phyloP scores from a whole-genome alignment of 306 rosid genomes.

The Gynostemma pentaphyllum region DNA sequence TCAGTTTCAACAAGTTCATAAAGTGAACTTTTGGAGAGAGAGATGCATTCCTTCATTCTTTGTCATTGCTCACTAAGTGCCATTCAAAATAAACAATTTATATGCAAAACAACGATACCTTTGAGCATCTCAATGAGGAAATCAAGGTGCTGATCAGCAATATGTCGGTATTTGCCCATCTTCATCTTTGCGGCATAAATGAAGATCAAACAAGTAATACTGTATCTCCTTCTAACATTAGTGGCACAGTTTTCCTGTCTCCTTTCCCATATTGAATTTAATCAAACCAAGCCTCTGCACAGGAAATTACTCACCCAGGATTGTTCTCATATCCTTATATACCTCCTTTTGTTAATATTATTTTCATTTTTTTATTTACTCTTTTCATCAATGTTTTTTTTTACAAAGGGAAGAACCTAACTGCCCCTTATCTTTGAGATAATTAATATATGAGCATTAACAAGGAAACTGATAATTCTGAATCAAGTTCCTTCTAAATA shows the following conservation, averaged over 20 bases:
- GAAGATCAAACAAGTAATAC: neutral
- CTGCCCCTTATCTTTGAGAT: too few species aligned
- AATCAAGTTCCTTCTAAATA: constrained; percentile 36
- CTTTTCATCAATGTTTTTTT: neutral
- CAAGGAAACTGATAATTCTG: neutral
- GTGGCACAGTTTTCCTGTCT: neutral
- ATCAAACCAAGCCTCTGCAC: neutral
- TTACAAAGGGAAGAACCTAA: neutral
- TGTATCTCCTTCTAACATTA: neutral
- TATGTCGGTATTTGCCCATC: neutral
- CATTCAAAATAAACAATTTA: neutral
- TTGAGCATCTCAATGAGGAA: neutral
- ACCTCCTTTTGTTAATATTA: neutral
- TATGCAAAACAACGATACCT: neutral
- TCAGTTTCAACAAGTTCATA: neutral
- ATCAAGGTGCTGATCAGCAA: neutral
- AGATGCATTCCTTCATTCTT: neutral
- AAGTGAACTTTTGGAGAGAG: neutral
- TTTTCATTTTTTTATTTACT: neutral
- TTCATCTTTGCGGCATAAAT: neutral
- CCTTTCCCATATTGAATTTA: neutral
- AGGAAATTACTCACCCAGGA: neutral
- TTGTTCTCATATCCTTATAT: neutral
- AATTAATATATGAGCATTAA: too few species aligned
- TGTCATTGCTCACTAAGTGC: neutral